Percentiles rank a stretch among this genome's conserved stretches.
Conservation (phyloP, 2,329 filamentous ascomycete species). For the Exophiala lecanii-corni region DNA sequence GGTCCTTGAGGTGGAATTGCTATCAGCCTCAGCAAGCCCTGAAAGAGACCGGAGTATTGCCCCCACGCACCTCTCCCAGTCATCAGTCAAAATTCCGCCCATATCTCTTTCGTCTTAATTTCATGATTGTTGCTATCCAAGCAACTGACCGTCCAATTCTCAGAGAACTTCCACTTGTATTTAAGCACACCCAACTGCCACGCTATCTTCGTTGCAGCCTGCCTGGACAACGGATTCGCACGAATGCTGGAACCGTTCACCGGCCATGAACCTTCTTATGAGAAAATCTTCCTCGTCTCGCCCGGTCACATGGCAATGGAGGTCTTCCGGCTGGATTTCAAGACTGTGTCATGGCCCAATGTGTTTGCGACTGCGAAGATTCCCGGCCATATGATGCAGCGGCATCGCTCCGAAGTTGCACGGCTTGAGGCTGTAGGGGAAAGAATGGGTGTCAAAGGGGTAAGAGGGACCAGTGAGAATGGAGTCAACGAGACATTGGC, state of each 20-base stretch:
- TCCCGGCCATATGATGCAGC: neutral
- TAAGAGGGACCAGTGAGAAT: no score
- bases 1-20: no score
- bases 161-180: slow-evolving; percentile 25
- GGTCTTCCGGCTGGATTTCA: slow-evolving; percentile 7
- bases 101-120: no score
- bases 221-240: slow-evolving; percentile 24
- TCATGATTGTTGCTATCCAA: no score
- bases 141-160: no score
- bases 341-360: slow-evolving; percentile 5
- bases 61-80: no score
- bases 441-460: no score
- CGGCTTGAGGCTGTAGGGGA: no score
- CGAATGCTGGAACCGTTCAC: slow-evolving; percentile 25
- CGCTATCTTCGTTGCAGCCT: slow-evolving; percentile 23
- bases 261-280: slow-evolving; percentile 13
- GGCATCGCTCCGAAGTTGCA: neutral
- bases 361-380: neutral
- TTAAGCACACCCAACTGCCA: slow-evolving; percentile 23
- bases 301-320: slow-evolving; percentile 19
- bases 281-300: slow-evolving; percentile 23
- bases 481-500: no score
- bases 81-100: no score
- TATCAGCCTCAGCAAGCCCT: no score
- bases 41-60: no score